Evolutionary conservation across 1,284 basidiomycete species (phyloP), one percentile per base, ranked within the genome.

Genomic region (Paramarasmius palmivorus): DNA sequence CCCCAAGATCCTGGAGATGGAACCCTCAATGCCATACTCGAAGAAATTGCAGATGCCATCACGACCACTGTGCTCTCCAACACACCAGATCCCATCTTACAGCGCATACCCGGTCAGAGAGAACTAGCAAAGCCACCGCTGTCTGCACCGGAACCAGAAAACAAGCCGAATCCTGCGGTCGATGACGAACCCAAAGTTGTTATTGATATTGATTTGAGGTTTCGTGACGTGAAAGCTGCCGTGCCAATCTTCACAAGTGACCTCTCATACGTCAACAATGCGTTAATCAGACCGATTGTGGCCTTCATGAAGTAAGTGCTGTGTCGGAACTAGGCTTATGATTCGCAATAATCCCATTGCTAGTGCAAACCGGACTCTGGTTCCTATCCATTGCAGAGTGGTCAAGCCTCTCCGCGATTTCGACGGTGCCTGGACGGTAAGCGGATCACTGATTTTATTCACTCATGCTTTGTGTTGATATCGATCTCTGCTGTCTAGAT

Each of bases 211-310:
- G 97, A 99, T 71, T 69, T 99, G 61, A 77, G 97, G 52, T 98
- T 99, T 72, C 83, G 95, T 51, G 97, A 99, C 71, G 72, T 99
- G 69, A 98, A 98, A 72, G 96, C 96, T 29, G 92, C 88, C 10
- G 93, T 99, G 15, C 97, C 96, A 1, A 81, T 95, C 40, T 97
- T 94, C 72, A 88, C 92, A 26, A 80, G 78, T 42, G 91, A 95
- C 62, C 68, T 99, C 54, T 93, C 91, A 51, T 93, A 98, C 66
- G 89, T 91, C 57, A 96, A 96, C 65, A 93, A 90, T 66, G 97
- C 96, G n/a, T 76, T 99, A 29, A 91, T 98, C 39, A 75, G 97
- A 55, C 96, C 97, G 3, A 98, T 99, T 59, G 97, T 99, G 4
- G 95, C 95, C 0, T 99, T 99, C 67, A 97, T 99, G 84, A 97